phyloP scores from a whole-genome alignment of 768 basidiomycete species.

The Dacryopinax primogenitus region DNA sequence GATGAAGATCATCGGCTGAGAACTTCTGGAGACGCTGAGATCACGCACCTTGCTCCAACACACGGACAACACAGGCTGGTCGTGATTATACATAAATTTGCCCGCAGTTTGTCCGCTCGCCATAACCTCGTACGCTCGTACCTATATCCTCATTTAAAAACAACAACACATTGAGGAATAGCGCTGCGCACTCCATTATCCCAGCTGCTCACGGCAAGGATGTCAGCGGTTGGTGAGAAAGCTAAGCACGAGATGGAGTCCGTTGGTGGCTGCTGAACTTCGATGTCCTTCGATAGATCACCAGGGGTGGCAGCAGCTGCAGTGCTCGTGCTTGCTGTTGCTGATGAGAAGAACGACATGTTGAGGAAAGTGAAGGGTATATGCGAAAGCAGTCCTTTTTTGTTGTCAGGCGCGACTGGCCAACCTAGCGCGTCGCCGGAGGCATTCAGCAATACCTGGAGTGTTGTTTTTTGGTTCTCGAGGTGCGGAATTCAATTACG shows the following conservation, averaged over 20 bases:
- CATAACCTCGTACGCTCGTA: conserved; percentile 83
- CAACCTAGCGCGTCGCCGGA: too few relatives aligned
- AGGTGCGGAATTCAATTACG: too few relatives aligned
- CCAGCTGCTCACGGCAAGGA: conserved; percentile 89
- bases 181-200: conserved; percentile 62
- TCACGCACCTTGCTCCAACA: conserved; percentile 76
- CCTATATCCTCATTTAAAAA: conserved; percentile 35
- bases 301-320: conserved; percentile 15
- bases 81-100: conserved; percentile 82
- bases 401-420: too few relatives aligned
- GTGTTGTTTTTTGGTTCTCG: too few relatives aligned
- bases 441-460: too few relatives aligned
- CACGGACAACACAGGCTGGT: conserved; percentile 75
- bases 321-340: neutral
- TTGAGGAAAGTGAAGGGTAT: too few relatives aligned
- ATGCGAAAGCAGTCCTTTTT: too few relatives aligned
- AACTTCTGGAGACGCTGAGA: neutral
- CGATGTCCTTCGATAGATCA: conserved; percentile 57
- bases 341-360: conserved; percentile 19
- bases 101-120: conserved; percentile 65
- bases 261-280: conserved; percentile 63
- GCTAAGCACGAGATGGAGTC: conserved; percentile 79
- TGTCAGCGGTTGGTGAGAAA: conserved; percentile 76
- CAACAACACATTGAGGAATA: conserved; percentile 11
- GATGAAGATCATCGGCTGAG: conserved; percentile 11